phyloP scores from a whole-genome alignment of 306 rosid genomes.

The Mucuna pruriens region DNA sequence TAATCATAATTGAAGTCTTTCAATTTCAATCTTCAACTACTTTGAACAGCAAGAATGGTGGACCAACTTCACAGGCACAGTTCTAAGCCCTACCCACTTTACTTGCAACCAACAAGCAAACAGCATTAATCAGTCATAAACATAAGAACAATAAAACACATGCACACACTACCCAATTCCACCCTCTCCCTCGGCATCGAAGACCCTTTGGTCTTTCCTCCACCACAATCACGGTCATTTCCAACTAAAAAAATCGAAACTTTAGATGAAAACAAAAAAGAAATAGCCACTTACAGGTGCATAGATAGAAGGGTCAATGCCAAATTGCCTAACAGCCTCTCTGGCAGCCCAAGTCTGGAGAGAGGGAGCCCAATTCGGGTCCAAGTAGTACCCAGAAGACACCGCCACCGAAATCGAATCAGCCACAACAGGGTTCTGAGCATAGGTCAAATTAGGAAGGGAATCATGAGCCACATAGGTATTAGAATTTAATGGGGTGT shows the following conservation, averaged over 20 bases:
- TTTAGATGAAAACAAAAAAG: background rate
- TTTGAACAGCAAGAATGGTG: background rate
- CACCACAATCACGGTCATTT: background rate
- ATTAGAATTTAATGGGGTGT: background rate
- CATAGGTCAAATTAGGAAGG: slow-evolving; percentile 28
- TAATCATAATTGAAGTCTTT: too few relatives aligned
- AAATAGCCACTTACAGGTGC: slow-evolving; percentile 32
- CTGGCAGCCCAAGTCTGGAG: slow-evolving; percentile 47
- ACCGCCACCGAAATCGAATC: slow-evolving; percentile 25
- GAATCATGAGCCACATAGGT: slow-evolving; percentile 18
- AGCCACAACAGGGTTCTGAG: slow-evolving; percentile 12
- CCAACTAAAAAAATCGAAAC: background rate
- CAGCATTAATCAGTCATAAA: background rate
- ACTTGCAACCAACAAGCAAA: slow-evolving; percentile 13
- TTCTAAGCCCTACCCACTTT: background rate
- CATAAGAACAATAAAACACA: background rate
- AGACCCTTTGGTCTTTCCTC: background rate
- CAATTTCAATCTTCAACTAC: slow-evolving; percentile 3
- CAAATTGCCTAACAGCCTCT: slow-evolving; percentile 46
- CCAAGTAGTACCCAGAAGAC: slow-evolving; percentile 34
- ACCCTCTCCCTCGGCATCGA: background rate
- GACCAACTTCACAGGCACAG: background rate
- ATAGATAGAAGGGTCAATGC: slow-evolving; percentile 31
- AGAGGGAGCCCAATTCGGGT: slow-evolving; percentile 43
- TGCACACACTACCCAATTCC: background rate